Conservation (phyloP, 306 rosid species). For the Cajanus cajan region DNA sequence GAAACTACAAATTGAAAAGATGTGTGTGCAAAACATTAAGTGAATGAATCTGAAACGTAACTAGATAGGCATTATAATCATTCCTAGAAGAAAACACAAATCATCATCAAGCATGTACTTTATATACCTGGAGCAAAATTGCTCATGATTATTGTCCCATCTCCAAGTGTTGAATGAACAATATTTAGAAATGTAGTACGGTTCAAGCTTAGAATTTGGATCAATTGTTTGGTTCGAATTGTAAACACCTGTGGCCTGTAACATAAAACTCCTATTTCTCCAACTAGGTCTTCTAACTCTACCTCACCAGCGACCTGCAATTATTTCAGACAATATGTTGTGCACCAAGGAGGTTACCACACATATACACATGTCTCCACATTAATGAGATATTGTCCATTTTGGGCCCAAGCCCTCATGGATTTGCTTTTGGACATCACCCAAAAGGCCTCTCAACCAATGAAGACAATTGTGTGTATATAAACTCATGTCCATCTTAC, state of each 20-base stretch:
- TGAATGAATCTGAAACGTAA: no score
- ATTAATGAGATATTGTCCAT: no score
- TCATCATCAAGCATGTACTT: neutral
- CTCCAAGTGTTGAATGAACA: conserved; percentile 67
- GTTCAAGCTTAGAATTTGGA: conserved; percentile 70
- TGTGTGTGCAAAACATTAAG: neutral
- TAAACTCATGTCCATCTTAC: no score
- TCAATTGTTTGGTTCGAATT: conserved; percentile 63
- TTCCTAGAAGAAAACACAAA: no score
- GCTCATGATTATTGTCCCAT: conserved; percentile 64
- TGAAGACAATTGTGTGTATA: no score
- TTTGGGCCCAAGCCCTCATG: no score
- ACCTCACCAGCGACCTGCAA: conserved; percentile 61
- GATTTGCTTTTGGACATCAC: no score
- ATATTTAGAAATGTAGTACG: conserved; percentile 59
- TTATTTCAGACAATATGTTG: conserved; percentile 13
- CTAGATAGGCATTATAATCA: no score
- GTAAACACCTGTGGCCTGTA: conserved; percentile 72
- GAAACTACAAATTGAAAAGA: conserved; percentile 2
- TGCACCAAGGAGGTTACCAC: no score
- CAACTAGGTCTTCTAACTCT: conserved; percentile 51
- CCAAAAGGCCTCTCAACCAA: no score
- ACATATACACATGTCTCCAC: no score
- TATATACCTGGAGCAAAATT: conserved; percentile 59
- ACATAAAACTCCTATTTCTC: conserved; percentile 79